Base-by-base conservation (phyloP, 2,329 filamentous ascomycete genomes). In the Daldinia sp. region DNA sequence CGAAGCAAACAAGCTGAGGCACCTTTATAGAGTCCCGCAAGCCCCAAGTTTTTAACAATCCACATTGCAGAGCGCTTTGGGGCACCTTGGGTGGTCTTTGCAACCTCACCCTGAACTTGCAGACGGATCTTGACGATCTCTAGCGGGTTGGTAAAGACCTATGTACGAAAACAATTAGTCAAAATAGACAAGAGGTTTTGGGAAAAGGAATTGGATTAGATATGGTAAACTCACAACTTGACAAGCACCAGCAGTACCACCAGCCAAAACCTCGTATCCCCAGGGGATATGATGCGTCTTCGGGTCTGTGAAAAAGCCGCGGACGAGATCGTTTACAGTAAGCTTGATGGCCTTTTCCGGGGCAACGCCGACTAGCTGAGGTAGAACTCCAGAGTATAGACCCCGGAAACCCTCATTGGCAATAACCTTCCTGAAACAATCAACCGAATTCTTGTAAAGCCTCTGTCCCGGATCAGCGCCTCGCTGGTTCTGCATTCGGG, bases 51-150 rank as follows among this genome's bases (percentile, higher is more conserved):
- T 76, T 90, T 90, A 64, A 98, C 91, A 71, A 99, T 98, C 95
- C 95, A 99, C 83, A 98, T 91, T 60, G 95, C 95, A 9, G 94
- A 97, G 70, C 95, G 91, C 78, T 91, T 94, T 53, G 92, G 92
- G 13, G 90, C 86, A 61, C 89, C 90, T 68, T 95, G 91, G 23
- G 92, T 88, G 48, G 84, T 91, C 82, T 97, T 98, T 68, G 93
- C 90, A 39, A 97, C 89, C 79, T 99, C 95, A 62, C 95, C 95
- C 81, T 99, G 95, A 21, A 99, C 91, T 79, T 99, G 95, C 54
- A 99, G 88, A 69, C 95, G 91, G 76, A 99, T 99, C 84, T 99
- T 99, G 82, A 99, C 95, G 75, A 99, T 99, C 78, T 99, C 95
- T 15, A 99, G 88, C 23, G 95, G 95, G 78, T 98, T 99, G 70